Base-by-base conservation (phyloP, 1,284 basidiomycete genomes). In the Ustilago bromivora region DNA sequence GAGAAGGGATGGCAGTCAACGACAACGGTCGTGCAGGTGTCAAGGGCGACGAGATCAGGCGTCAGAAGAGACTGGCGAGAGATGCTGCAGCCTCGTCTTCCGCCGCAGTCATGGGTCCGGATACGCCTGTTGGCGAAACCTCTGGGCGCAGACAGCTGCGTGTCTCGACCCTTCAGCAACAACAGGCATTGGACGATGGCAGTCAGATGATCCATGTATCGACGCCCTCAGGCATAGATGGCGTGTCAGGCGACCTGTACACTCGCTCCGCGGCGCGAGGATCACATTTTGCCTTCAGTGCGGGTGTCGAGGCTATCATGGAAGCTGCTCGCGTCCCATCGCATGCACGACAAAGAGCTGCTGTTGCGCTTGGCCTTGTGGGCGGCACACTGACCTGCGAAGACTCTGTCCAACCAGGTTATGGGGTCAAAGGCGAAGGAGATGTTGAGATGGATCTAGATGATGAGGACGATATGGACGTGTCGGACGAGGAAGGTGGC, bases 1-100 rank as follows among this genome's bases (percentile, higher is more conserved):
- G 81, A 38, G 83, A 85, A 57, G 80, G 73, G 15, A 70, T 76
- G 76, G 76, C 71, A 19, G 78, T 78, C 38, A 79, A 77, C 35
- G 80, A 82, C 61, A 79, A 80, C 49, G 76, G 71, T 9, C 59
- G 71, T 6, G 71, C 76, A 1, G 71, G 65, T 32, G 61, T 71
- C 64, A 71, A 71, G 59, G 71, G 61, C n/a, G 71, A 78, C 46
- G 62, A 65, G 55, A 60, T 72, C 43, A 40, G 67, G 41, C 60
- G 61, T 13, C 59, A 72, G 54, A 72, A 72, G 63, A 46, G 57
- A 17, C 41, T 65, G n/a, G 70, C 61, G n/a, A 61, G 56, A 34
- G 69, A 72, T n/a, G 66, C 57, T 38, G 65, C 46, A 13, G 51
- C 56, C 32, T 49, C 64, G 2, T 38, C 62, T 15, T 43, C 59